A percentile compares a stretch with the other conserved stretches of the same genome.
Evolutionary conservation across 106 monocot species (phyloP).

Genomic region (Platanthera zijinensis): DNA sequence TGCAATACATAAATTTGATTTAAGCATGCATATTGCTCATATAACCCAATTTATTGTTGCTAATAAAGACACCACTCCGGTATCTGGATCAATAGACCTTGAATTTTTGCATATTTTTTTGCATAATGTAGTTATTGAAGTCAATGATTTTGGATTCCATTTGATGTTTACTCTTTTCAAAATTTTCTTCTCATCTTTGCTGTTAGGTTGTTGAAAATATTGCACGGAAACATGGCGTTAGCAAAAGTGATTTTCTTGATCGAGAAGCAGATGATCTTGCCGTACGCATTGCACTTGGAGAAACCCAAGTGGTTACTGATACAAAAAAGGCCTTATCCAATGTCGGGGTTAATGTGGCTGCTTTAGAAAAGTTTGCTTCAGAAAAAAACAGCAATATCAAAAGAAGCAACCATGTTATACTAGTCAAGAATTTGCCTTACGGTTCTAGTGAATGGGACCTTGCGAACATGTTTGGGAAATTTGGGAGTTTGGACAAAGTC

Average conservation of each 20-base stretch:
- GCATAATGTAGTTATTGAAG: too few species aligned
- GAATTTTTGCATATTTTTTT: constrained; percentile 2
- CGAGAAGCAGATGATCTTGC: constrained; percentile 91
- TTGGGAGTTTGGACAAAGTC: constrained; percentile 82
- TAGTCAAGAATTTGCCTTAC: constrained; percentile 93
- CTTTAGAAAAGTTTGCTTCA: constrained; percentile 62
- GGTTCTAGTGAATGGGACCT: constrained; percentile 74
- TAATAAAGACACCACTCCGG: too few species aligned
- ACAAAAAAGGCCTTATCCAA: constrained; percentile 71
- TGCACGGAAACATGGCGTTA: constrained; percentile 81
- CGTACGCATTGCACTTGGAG: constrained; percentile 87
- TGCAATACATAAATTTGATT: too few species aligned
- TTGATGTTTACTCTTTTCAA: neutral
- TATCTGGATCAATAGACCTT: neutral
- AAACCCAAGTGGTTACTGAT: constrained; percentile 77
- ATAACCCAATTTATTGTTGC: too few species aligned
- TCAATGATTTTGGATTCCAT: neutral
- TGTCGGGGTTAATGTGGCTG: constrained; percentile 65
- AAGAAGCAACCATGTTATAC: constrained; percentile 87
- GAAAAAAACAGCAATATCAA: constrained; percentile 35
- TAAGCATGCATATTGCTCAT: too few species aligned
- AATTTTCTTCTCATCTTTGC: neutral
- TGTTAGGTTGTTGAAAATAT: constrained; percentile 89
- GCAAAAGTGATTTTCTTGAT: constrained; percentile 84
- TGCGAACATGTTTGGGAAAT: constrained; percentile 75